Conservation (phyloP, 768 basidiomycete species). For the Xerocomellus intermedius region DNA sequence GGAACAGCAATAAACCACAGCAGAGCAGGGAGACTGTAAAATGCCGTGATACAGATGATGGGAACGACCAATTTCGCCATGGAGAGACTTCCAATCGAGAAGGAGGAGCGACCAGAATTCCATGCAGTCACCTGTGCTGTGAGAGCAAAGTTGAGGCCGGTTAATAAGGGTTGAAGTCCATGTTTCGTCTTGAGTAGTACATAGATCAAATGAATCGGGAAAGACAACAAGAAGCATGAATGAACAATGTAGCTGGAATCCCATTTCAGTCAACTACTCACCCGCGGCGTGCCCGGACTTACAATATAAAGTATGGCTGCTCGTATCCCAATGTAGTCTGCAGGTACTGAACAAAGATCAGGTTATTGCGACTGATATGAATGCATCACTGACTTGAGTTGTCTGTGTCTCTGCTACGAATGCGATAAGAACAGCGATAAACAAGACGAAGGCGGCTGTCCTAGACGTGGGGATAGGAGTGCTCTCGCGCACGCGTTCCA, state of each 20-base stretch:
- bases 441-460: constrained; percentile 50
- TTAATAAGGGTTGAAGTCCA: constrained; percentile 48
- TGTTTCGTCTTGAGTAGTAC: constrained; percentile 51
- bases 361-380: not conserved
- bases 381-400: constrained; percentile 54
- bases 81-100: constrained; percentile 21
- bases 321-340: constrained; percentile 74
- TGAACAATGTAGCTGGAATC: constrained; percentile 78
- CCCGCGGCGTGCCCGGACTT: constrained; percentile 26
- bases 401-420: constrained; percentile 79
- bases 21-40: constrained; percentile 61
- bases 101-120: constrained; percentile 4
- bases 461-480: constrained; percentile 26
- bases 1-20: constrained; percentile 77
- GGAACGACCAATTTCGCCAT: constrained; percentile 35
- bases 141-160: constrained; percentile 51
- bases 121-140: constrained; percentile 26
- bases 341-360: constrained; percentile 56
- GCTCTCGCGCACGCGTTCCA: constrained; percentile 5
- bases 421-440: constrained; percentile 58
- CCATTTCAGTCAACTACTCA: not conserved
- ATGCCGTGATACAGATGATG: constrained; percentile 32
- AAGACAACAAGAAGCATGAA: constrained; percentile 71
- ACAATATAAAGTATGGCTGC: constrained; percentile 91
- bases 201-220: constrained; percentile 78